Conservation (phyloP, 257 asterid species). For the Knoxia roxburghii region DNA sequence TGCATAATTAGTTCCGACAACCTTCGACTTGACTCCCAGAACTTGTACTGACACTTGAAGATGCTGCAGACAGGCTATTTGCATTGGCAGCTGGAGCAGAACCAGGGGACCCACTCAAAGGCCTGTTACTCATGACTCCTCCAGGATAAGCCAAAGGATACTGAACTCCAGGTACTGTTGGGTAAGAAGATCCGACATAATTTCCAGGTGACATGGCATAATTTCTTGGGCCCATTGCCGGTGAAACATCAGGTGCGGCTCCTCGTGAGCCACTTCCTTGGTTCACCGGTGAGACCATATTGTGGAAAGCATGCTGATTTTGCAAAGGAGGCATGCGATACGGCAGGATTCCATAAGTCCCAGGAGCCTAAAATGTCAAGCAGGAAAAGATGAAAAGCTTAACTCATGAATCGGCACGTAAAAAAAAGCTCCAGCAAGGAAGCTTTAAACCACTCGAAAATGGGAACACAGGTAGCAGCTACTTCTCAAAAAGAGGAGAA, state of each 20-base stretch:
- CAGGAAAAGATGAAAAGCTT: constrained; percentile 18
- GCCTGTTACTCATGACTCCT: constrained; percentile 47
- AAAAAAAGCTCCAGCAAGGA: no score
- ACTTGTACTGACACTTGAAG: constrained; percentile 73
- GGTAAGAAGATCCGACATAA: constrained; percentile 60
- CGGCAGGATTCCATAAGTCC: constrained; percentile 79
- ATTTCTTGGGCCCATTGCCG: constrained; percentile 64
- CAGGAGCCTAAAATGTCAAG: constrained; percentile 67
- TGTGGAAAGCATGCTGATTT: constrained; percentile 62
- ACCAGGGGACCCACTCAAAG: constrained; percentile 45
- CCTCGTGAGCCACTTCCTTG: constrained; percentile 66
- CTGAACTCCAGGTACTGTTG: constrained; percentile 62
- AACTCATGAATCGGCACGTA: background rate
- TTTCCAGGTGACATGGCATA: constrained; percentile 52
- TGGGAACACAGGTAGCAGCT: no score
- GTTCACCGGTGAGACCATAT: constrained; percentile 54
- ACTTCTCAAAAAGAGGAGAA: no score
- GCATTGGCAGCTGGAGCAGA: constrained; percentile 52
- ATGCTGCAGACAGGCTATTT: constrained; percentile 67
- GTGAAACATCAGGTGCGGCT: constrained; percentile 53
- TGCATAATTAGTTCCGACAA: constrained; percentile 24
- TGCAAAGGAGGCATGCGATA: constrained; percentile 75
- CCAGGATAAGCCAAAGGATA: constrained; percentile 64
- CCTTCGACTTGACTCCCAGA: constrained; percentile 88
- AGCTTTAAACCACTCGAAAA: no score